phyloP scores from a whole-genome alignment of 2,329 filamentous ascomycete species.

The Drechslerella stenobrocha region DNA sequence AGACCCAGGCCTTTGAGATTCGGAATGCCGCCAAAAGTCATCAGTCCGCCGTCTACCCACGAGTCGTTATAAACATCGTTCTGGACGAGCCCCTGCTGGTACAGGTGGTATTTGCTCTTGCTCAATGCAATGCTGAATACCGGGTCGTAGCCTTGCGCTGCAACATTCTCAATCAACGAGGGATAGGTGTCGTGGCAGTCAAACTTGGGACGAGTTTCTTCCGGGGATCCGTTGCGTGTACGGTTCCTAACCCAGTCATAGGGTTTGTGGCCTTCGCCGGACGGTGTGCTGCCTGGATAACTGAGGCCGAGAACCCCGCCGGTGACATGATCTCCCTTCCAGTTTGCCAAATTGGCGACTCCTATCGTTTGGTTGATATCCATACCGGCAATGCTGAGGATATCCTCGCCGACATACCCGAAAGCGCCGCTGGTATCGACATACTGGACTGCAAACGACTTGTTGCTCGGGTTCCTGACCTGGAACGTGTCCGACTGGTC shows the following conservation, averaged over 20 bases:
- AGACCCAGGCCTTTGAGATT: slow-evolving; percentile 15
- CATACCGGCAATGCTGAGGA: slow-evolving; percentile 20
- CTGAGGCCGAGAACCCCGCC: slow-evolving; percentile 33
- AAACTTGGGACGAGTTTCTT: background rate
- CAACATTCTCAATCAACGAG: slow-evolving; percentile 27
- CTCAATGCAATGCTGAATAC: slow-evolving; percentile 28
- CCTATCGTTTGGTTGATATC: slow-evolving; percentile 25
- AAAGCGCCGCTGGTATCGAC: slow-evolving; percentile 1
- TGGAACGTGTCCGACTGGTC: slow-evolving; percentile 13
- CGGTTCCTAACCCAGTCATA: slow-evolving; percentile 40
- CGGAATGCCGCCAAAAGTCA: slow-evolving; percentile 33
- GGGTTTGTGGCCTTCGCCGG: slow-evolving; percentile 9
- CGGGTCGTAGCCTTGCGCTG: slow-evolving; percentile 11
- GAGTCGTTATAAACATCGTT: background rate
- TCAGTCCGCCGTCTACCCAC: slow-evolving; percentile 7
- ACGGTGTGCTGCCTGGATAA: slow-evolving; percentile 37
- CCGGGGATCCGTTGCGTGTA: background rate
- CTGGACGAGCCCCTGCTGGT: background rate
- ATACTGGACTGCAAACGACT: slow-evolving; percentile 9
- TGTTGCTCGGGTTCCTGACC: slow-evolving; percentile 5
- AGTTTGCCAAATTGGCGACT: background rate
- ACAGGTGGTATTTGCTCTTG: background rate
- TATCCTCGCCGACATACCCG: slow-evolving; percentile 28
- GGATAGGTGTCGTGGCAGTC: slow-evolving; percentile 38
- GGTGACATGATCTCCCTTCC: slow-evolving; percentile 19